Evolutionary conservation across 176 grass and related monocot genomes (phyloP).

Genomic region (Ampelocalamus luodianensis): DNA sequence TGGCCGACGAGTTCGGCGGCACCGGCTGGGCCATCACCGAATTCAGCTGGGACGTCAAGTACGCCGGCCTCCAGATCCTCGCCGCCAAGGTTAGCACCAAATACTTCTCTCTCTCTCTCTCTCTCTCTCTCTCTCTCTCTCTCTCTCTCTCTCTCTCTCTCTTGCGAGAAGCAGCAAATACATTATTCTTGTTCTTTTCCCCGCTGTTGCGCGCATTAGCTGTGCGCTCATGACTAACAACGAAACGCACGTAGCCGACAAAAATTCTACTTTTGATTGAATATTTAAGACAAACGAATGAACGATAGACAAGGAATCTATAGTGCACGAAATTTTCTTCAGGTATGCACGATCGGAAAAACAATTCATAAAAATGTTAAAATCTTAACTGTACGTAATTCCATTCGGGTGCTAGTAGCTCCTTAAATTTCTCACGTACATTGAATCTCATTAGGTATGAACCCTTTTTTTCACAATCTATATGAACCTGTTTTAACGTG

Average conservation of each 20-base stretch:
- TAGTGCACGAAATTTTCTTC: neutral
- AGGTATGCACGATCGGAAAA: neutral
- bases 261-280: neutral
- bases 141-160: no score
- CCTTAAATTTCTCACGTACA: neutral
- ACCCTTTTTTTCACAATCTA: no score
- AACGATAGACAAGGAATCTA: neutral
- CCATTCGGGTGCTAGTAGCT: neutral
- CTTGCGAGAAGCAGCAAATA: neutral
- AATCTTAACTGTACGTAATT: neutral
- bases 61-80: constrained; percentile 73
- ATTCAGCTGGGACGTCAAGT: constrained; percentile 92
- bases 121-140: no score
- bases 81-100: constrained; percentile 11
- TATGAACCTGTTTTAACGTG: neutral
- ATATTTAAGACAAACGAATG: neutral
- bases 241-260: neutral
- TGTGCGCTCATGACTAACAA: neutral
- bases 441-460: no score
- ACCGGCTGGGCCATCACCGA: constrained; percentile 80
- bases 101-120: no score
- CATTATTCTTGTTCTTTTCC: neutral
- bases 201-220: neutral
- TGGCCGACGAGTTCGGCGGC: constrained; percentile 63
- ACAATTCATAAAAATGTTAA: neutral